phyloP scores from a whole-genome alignment of 768 basidiomycete genomes.

The Daedaleopsis nitida region DNA sequence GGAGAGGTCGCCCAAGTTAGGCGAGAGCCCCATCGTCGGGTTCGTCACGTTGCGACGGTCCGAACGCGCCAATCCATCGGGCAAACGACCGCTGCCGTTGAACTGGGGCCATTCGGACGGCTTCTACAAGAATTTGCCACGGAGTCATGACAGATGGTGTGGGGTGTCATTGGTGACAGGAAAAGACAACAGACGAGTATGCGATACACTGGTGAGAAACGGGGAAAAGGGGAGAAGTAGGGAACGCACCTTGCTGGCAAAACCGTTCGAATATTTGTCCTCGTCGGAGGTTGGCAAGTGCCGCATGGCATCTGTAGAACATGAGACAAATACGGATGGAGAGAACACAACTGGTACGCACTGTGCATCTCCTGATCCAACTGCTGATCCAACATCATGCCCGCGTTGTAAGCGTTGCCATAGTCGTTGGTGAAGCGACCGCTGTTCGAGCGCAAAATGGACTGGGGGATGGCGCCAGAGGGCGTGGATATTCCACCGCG shows the following conservation, averaged over 20 bases:
- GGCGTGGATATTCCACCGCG: conserved; percentile 39
- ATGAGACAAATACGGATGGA: conserved; percentile 15
- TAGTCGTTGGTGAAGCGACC: conserved; percentile 64
- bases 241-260: conserved; percentile 60
- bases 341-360: conserved; percentile 39
- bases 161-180: conserved; percentile 78
- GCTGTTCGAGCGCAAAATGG: conserved; percentile 53
- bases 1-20: conserved; percentile 52
- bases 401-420: conserved; percentile 72
- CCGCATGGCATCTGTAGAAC: conserved; percentile 75
- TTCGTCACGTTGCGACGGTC: conserved; percentile 78
- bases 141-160: conserved; percentile 55
- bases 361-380: conserved; percentile 94
- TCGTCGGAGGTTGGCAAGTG: conserved; percentile 87
- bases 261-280: conserved; percentile 75
- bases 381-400: conserved; percentile 92
- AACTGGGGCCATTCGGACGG: conserved; percentile 96
- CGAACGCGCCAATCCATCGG: conserved; percentile 56
- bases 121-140: conserved; percentile 55
- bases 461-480: conserved; percentile 34
- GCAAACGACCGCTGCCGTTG: conserved; percentile 58
- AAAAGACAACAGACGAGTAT: too few relatives aligned
- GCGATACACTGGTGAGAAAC: not conserved
- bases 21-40: conserved; percentile 66
- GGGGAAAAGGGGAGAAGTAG: not conserved